Base-by-base conservation (phyloP, 257 asterid genomes). In the Vinca minor region DNA sequence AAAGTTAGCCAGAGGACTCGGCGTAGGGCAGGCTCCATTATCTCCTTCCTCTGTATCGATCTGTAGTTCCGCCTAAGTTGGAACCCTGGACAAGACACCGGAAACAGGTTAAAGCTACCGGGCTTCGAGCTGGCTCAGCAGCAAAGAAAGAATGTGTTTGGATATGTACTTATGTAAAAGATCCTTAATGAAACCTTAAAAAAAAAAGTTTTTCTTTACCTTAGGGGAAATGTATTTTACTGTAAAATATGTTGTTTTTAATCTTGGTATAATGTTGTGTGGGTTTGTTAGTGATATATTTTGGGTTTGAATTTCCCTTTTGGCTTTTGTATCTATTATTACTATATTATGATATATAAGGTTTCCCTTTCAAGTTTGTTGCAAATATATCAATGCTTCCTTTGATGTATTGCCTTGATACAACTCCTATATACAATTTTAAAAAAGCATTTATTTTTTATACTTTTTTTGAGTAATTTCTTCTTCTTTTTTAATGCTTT, bases 11-110 rank as follows among this genome's bases (percentile, higher is more conserved):
- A 74, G 21, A 77, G 96, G 79, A 91, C 95, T 54, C 78, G 79
- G 71, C 71, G 97, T 68, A 85, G 91, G 69, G 97, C 96, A 28
- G 94, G 92, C 23, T 80, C 95, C 74, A 66, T 85, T 70, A 81
- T 91, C 77, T 84, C 76, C 70, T 86, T 83, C 81, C 96, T 85
- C 0, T 85, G 89, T 38, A 73, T 87, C 3, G 95, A 90, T 69
- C 91, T 86, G 47, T 83, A 78, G 73, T 38, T 61, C 23, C 36
- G 12, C 23, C 2, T 23, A 9, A 9, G 8, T 50, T 36, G 34
- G 26, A 49, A 28, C n/a, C 4, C 46, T 68, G 9, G 26, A 45
- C 10, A 13, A 64, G 4, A 42, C 29, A 32, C 57, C 21, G 0
- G 55, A 45, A 26, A 11, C 41, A 3, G 56, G 42, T 26, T 25